Evolutionary conservation across 2,329 filamentous ascomycete genomes (phyloP).

Genomic region (Dothistroma pini): DNA sequence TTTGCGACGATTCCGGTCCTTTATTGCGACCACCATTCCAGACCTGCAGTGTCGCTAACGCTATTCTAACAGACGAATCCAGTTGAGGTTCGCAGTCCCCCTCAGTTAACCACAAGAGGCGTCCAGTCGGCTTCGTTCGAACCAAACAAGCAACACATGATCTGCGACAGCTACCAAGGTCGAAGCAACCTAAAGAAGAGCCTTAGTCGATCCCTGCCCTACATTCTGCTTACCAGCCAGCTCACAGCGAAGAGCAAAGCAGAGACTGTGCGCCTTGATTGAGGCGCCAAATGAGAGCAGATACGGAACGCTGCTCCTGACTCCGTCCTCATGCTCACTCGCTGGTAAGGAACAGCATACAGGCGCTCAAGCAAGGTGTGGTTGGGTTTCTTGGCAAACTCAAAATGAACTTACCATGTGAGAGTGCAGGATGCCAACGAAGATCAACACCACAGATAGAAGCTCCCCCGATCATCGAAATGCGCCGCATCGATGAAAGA

Average conservation of each 20-base stretch:
- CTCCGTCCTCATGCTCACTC: neutral
- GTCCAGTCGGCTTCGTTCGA: neutral
- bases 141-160: slow-evolving; percentile 2
- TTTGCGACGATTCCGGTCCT: neutral
- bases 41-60: neutral
- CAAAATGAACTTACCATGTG: neutral
- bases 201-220: neutral
- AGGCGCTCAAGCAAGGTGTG: neutral
- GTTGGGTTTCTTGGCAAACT: slow-evolving; percentile 3
- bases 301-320: no score
- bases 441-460: neutral
- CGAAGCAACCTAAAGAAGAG: neutral
- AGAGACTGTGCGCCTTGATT: neutral
- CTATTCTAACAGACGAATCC: neutral
- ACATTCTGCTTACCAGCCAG: neutral
- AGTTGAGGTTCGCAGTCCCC: neutral
- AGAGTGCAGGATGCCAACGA: neutral
- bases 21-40: neutral
- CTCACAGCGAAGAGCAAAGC: neutral
- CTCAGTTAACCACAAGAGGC: neutral
- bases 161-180: neutral
- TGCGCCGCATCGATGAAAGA: no score
- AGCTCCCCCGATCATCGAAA: neutral
- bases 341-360: neutral
- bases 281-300: neutral